Evolutionary conservation across 169 alveolate genomes (phyloP).

Genomic region (Fabrea salina): DNA sequence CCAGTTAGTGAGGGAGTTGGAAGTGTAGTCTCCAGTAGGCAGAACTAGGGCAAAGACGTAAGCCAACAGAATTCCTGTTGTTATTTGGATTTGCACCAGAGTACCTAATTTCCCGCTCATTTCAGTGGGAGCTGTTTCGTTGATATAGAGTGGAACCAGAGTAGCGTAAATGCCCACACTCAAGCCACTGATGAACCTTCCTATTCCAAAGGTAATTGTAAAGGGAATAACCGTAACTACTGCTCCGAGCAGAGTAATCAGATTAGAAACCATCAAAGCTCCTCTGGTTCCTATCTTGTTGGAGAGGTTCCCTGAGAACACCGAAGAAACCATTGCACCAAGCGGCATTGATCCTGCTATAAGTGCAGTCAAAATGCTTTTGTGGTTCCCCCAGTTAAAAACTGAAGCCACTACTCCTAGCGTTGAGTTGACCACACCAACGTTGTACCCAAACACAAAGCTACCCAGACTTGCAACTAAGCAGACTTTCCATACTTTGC

Average conservation of each 20-base stretch:
- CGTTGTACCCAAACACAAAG: neutral
- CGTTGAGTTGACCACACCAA: conserved; percentile 2
- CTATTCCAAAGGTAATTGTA: conserved; percentile 13
- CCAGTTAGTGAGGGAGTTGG: neutral
- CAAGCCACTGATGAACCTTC: conserved; percentile 24
- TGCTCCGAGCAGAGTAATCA: neutral
- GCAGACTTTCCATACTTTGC: neutral
- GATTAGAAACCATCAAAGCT: neutral
- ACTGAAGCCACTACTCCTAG: neutral
- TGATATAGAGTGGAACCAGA: neutral
- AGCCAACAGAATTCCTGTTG: neutral
- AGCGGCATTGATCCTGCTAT: neutral
- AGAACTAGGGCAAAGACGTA: neutral
- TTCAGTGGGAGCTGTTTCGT: neutral
- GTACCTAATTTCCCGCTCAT: conserved; percentile 17
- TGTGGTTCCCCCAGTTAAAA: conserved; percentile 1
- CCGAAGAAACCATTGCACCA: neutral
- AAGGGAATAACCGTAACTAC: neutral
- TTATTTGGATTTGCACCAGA: neutral
- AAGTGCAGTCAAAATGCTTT: neutral
- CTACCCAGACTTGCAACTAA: neutral
- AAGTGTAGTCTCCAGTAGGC: conserved; percentile 12
- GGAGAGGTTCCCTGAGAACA: neutral
- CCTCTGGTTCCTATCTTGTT: neutral
- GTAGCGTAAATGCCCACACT: neutral